Evolutionary conservation across 148 eudicot genomes (phyloP), one percentile per base, ranked within the genome.

Genomic region (Polygonum aviculare): DNA sequence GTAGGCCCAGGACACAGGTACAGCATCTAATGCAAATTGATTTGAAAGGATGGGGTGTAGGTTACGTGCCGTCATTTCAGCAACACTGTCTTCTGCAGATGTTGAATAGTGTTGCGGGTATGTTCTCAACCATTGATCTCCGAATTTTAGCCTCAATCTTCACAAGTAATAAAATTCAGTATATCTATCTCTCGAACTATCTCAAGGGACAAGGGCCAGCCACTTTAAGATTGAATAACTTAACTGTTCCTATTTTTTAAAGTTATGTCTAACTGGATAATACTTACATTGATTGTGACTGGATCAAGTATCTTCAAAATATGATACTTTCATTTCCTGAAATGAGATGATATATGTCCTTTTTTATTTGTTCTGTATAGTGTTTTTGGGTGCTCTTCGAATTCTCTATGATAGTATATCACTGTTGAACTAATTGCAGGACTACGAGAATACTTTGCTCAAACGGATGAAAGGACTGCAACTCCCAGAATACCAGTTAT

Each of bases 21-120:
- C 99, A 95, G 78, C 93, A 95, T 80, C 99, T 95, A 83, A 95
- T 95, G 97, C 99, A 95, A 81, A 87, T 95, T 86, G 99, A 93
- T 87, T 81, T 93, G 77, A 93, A 93, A 86, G 99, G 99, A 40
- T 95, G 99, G 99, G 99, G 93, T 50, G 94, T 91, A 73, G 97
- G 97, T 70, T 93, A 92, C 77, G 33, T 89, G 45, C 85, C 99
- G 44, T 88, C 91, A 71, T 95, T 90, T 86, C 99, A 95, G 90
- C 99, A 95, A 78, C 86, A 92, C 78, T 90, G 99, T 85, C 94
- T 95, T 79, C 84, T 93, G 59, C 99, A 95, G 88, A 89, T 95
- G 97, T 89, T 95, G 78, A 95, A 95, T 79, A 81, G 93, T 80
- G 99, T 93, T 79, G 96, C 99, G 77, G 99, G 99, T 90, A 74